Evolutionary conservation across 176 grass and related monocot species (phyloP), one percentile per base, ranked within the genome.

Genomic region (Aegilops bicornis): DNA sequence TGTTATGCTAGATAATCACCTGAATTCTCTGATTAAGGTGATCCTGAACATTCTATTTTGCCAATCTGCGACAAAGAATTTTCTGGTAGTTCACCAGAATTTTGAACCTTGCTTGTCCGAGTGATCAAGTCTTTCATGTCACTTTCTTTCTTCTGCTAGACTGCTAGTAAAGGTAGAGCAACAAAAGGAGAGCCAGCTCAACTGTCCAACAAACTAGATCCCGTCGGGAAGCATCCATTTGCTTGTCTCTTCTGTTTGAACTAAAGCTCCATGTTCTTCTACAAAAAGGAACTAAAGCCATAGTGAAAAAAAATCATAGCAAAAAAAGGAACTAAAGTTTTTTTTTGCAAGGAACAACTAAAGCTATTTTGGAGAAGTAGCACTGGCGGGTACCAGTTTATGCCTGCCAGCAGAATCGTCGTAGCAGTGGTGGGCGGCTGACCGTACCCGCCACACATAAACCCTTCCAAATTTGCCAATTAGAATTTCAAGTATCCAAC

Each of bases 241-340:
- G 19, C 20, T 24, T 73, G 37, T 20, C 9, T 61, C 12, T 3
- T 61, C 36, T 23, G 31, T 37, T 78, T 59, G 52, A 61, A 78
- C 33, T 61, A 78, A 78, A 78, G 76, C 56, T 78, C 30, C 64
- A 32, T 67, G 29, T 67, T 67, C 64, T 67, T 32, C 64, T 13
- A 32, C 6, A 32, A 32, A 17, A 67, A 67, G 60, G 3, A 63
- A 2, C n/a, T 8, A 10, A 63, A 25, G 25, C 25, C 42, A 43
- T 43, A 43, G 42, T 43, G 9, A 43, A 12, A 12, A 12, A 43
- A 43, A 43, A 43, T 12, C 42, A 10, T 43, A 43, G 42, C 0
- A 43, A 12, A 3, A 43, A 43, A 43, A 43, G 3, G 39, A 42
- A 42, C 39, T 42, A 42, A 42, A 42, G 27, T 27, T 27, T 27